Conservation (phyloP, 129 eudicot species). For the Flaveria sonorensis region DNA sequence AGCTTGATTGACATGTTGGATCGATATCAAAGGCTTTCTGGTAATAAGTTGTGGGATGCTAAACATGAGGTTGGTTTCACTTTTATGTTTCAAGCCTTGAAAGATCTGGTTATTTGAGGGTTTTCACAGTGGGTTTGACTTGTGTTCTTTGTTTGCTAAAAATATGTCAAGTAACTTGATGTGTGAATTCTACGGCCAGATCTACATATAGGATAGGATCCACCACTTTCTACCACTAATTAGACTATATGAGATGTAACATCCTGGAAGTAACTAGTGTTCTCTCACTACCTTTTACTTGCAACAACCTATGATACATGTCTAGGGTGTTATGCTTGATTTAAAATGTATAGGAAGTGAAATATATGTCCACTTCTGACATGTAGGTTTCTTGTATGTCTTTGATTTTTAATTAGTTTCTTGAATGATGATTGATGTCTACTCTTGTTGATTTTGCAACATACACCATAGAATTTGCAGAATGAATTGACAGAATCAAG, state of each 20-base stretch:
- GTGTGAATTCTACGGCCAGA: slow-evolving; percentile 55
- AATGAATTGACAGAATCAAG: slow-evolving; percentile 85
- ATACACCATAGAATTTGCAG: slow-evolving; percentile 55
- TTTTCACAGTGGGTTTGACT: slow-evolving; percentile 27
- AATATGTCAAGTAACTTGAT: slow-evolving; percentile 49
- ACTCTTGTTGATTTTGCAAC: neutral
- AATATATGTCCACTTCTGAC: neutral
- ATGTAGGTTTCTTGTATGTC: slow-evolving; percentile 7
- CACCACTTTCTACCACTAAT: slow-evolving; percentile 25
- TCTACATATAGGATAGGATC: slow-evolving; percentile 63
- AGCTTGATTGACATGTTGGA: slow-evolving; percentile 75
- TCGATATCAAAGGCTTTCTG: slow-evolving; percentile 67
- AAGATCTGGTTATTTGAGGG: slow-evolving; percentile 40
- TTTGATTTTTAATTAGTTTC: slow-evolving; percentile 2
- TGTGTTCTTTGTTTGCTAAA: slow-evolving; percentile 42
- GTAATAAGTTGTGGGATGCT: slow-evolving; percentile 94
- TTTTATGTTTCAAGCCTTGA: neutral
- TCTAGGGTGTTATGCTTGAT: slow-evolving; percentile 19
- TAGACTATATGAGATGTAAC: slow-evolving; percentile 54
- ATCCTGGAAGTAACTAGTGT: slow-evolving; percentile 57
- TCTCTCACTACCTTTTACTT: slow-evolving; percentile 54
- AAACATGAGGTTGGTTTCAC: slow-evolving; percentile 74
- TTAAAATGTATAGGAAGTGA: slow-evolving; percentile 7
- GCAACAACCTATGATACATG: slow-evolving; percentile 41
- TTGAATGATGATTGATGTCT: slow-evolving; percentile 29